These are phyloP conservation scores for Lactarius psammicola DNA, from an alignment of 768 basidiomycete species.

Conservation along the genomic window DNA sequence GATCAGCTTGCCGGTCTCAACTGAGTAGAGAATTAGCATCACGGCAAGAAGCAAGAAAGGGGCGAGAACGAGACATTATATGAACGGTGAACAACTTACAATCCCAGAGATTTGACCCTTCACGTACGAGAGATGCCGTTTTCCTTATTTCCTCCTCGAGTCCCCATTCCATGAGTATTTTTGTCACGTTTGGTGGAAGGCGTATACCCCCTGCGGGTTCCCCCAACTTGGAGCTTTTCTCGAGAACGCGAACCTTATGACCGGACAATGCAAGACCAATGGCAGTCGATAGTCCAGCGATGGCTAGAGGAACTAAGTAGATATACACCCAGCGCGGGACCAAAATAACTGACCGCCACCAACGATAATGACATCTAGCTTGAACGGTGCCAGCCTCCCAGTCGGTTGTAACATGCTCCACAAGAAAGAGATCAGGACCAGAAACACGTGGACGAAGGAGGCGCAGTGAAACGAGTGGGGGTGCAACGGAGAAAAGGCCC, in stretches of 20 bases:
- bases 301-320: conserved; percentile 12
- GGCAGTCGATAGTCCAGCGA: conserved; percentile 26
- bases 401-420: conserved; percentile 2
- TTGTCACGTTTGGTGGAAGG: conserved; percentile 26
- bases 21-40: background rate
- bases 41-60: background rate
- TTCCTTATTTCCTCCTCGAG: conserved; percentile 24
- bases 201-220: conserved; percentile 11
- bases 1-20: conserved; percentile 14
- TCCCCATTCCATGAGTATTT: conserved; percentile 27
- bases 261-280: conserved; percentile 27
- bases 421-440: background rate
- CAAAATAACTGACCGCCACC: conserved; percentile 22
- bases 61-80: background rate
- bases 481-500: background rate
- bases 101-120: conserved; percentile 20
- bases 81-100: conserved; percentile 8
- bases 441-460: background rate
- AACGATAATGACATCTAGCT: conserved; percentile 26
- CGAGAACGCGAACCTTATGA: conserved; percentile 27
- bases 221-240: background rate
- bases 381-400: conserved; percentile 12
- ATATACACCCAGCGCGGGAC: background rate
- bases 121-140: conserved; percentile 6
- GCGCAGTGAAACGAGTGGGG: background rate